These are phyloP conservation scores for Lepraria neglecta DNA, from an alignment of 495 filamentous ascomycete species.

Conservation along the genomic window DNA sequence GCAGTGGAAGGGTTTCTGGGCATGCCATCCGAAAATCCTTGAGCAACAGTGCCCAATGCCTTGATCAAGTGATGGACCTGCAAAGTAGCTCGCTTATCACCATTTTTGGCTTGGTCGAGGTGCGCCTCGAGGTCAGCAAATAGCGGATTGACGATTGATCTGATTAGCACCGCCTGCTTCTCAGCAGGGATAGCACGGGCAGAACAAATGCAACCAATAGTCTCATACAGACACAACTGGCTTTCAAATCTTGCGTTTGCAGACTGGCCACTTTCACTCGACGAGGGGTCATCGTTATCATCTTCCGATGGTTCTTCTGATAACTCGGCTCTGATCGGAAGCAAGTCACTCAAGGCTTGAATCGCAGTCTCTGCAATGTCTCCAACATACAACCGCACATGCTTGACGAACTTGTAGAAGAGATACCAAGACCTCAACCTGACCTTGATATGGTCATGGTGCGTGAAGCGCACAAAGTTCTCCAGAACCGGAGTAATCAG, in stretches of 20 bases:
- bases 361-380: conserved; percentile 86
- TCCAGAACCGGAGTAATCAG: conserved; percentile 82
- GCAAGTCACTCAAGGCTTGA: conserved; percentile 77
- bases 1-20: conserved; percentile 50
- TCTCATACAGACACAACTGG: conserved; percentile 91
- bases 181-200: conserved; percentile 64
- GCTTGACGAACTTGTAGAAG: conserved; percentile 88
- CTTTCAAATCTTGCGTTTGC: conserved; percentile 83
- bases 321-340: conserved; percentile 84
- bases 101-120: conserved; percentile 63
- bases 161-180: conserved; percentile 76
- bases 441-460: conserved; percentile 77
- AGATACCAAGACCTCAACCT: conserved; percentile 93
- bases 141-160: conserved; percentile 77
- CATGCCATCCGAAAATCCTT: conserved; percentile 82
- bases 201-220: conserved; percentile 83
- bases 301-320: conserved; percentile 65
- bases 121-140: conserved; percentile 78
- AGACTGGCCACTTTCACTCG: conserved; percentile 80
- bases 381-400: conserved; percentile 71
- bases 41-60: conserved; percentile 85
- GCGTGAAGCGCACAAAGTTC: conserved; percentile 81
- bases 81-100: conserved; percentile 70
- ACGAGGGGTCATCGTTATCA: conserved; percentile 84
- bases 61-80: conserved; percentile 96